phyloP scores from a whole-genome alignment of 1,284 basidiomycete genomes.

The Mixia osmundae region DNA sequence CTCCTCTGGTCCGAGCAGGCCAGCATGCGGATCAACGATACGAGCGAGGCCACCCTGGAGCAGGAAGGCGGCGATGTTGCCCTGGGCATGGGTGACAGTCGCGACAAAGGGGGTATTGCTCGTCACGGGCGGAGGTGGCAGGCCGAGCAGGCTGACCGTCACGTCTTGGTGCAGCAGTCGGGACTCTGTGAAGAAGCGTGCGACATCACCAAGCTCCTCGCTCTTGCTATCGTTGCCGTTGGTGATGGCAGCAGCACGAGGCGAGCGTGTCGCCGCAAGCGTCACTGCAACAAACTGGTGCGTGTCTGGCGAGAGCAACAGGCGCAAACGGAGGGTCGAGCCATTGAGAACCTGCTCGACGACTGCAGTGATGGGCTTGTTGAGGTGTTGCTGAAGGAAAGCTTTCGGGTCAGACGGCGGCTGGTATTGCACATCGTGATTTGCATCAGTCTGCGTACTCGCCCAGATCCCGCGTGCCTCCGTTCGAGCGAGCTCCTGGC shows the following conservation, averaged over 20 bases:
- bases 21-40: slow-evolving; percentile 92
- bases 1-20: slow-evolving; percentile 49
- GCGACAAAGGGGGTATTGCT: slow-evolving; percentile 47
- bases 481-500: slow-evolving; percentile 57
- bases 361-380: slow-evolving; percentile 62
- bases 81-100: slow-evolving; percentile 69
- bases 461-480: slow-evolving; percentile 60
- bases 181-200: slow-evolving; percentile 81
- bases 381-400: slow-evolving; percentile 78
- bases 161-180: slow-evolving; percentile 74
- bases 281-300: slow-evolving; percentile 63
- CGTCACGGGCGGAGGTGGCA: slow-evolving; percentile 40
- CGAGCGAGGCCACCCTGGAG: slow-evolving; percentile 66
- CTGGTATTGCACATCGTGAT: slow-evolving; percentile 47
- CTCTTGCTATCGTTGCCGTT: slow-evolving; percentile 8
- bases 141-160: slow-evolving; percentile 61
- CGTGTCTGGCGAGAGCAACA: slow-evolving; percentile 61
- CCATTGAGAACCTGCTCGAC: slow-evolving; percentile 91
- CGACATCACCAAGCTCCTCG: slow-evolving; percentile 31
- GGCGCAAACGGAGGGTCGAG: slow-evolving; percentile 62
- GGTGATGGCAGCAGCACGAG: slow-evolving; percentile 32
- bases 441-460: slow-evolving; percentile 18
- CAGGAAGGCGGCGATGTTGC: slow-evolving; percentile 80
- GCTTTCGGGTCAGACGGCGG: slow-evolving; percentile 77
- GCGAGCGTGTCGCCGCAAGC: slow-evolving; percentile 62